Base-by-base conservation (phyloP, 768 basidiomycete species). In the Asterophora lycoperdoides region DNA sequence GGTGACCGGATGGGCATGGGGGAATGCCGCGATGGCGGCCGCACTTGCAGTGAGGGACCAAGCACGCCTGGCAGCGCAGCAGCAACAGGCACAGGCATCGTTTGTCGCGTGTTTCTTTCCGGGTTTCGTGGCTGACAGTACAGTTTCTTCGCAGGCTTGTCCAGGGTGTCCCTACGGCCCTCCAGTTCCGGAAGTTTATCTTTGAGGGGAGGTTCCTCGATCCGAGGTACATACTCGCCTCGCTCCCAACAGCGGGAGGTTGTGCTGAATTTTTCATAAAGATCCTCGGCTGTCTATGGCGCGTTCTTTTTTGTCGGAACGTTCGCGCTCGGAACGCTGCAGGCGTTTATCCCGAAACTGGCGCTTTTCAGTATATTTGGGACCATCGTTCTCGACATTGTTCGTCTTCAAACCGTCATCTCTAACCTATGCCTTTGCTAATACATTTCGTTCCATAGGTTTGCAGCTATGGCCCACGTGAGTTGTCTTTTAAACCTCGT, bases 1-100 rank as follows among this genome's bases (percentile, higher is more conserved):
- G 70, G 52, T 72, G 15, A 36, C 73, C 20, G 74, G 74, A 14
- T 76, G 75, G 75, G 75, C 71, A 15, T 73, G 73, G 68, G 73
- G 71, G 19, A 64, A 56, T 41, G 74, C 70, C 11, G 68, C 68
- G 0, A 77, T 74, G 72, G 72, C 68, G 4, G 65, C 74, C 8
- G 70, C 65, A 4, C 54, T 68, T 18, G 58, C 67, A 41, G 71
- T 63, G 1, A 63, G 72, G 44, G 68, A 66, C 48, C 60, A 65
- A 28, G 45, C 64, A 14, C 59, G 72, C 9, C 56, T 74, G 7
- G 67, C 64, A 6, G 56, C 60, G 17, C 70, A 72, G 41, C 53
- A 63, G 39, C 62, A 70, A 46, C 36, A 56, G 10, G 64, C 67
- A 8, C 66, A 70, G 39, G 63, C 69, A 2, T 63, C 68, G 71